Evolutionary conservation across 2,329 filamentous ascomycete genomes (phyloP).

Genomic region (Cercospora canescens): DNA sequence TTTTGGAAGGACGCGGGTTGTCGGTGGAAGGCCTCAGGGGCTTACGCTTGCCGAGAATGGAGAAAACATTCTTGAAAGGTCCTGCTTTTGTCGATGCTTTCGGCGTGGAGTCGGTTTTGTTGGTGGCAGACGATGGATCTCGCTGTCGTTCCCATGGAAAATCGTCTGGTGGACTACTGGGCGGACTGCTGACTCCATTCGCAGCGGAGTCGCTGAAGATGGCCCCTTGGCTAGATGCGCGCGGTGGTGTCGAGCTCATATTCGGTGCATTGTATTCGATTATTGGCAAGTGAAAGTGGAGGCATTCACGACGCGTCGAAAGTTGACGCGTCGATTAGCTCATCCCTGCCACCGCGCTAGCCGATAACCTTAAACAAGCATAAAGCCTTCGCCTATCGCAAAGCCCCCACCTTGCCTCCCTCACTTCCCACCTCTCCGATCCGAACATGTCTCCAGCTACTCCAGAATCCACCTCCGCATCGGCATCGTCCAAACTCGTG

Average conservation of each 20-base stretch:
- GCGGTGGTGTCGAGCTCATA: constrained; percentile 24
- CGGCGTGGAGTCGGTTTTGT: background rate
- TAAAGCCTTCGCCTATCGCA: background rate
- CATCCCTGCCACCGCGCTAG: background rate
- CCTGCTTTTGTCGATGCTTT: constrained; percentile 32
- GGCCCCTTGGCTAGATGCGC: constrained; percentile 14
- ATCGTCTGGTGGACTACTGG: constrained; percentile 52
- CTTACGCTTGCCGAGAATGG: constrained; percentile 35
- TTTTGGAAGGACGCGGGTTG: constrained; percentile 36
- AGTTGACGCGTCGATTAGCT: constrained; percentile 6
- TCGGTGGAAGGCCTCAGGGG: constrained; percentile 27
- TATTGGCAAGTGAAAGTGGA: background rate
- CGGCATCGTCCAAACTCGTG: constrained; percentile 15
- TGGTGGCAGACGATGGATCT: background rate
- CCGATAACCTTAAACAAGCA: constrained; percentile 1
- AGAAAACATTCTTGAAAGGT: constrained; percentile 34
- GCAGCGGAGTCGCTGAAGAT: constrained; percentile 28
- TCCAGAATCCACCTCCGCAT: constrained; percentile 7
- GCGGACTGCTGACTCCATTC: constrained; percentile 45
- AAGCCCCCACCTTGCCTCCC: constrained; percentile 12
- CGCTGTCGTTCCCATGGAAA: constrained; percentile 37
- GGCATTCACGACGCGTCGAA: constrained; percentile 5
- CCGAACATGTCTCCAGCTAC: constrained; percentile 2
- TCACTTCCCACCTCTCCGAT: background rate
- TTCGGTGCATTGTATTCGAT: background rate